phyloP scores from a whole-genome alignment of 2,329 filamentous ascomycete species.

The Alternaria sp. region DNA sequence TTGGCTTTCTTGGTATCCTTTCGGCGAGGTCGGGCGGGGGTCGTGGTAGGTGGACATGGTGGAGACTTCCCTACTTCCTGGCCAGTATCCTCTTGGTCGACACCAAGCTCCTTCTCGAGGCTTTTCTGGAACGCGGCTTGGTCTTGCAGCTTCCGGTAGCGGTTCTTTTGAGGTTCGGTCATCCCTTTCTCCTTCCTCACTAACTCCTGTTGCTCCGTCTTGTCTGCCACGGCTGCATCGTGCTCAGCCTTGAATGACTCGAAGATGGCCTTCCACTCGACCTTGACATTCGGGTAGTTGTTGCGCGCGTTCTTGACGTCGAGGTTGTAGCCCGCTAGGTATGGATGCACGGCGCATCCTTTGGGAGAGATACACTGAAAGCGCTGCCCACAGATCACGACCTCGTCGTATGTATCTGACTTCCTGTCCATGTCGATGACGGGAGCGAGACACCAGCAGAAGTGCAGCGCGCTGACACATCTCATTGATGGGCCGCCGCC shows the following conservation, averaged over 20 bases:
- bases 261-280: background rate
- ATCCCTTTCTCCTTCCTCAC: background rate
- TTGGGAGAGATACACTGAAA: slow-evolving; percentile 7
- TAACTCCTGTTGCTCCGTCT: background rate
- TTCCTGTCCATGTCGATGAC: background rate
- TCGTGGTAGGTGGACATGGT: background rate
- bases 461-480: slow-evolving; percentile 5
- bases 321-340: slow-evolving; percentile 11
- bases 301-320: slow-evolving; percentile 14
- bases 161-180: background rate
- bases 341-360: slow-evolving; percentile 13
- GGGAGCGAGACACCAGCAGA: slow-evolving; percentile 5
- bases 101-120: background rate
- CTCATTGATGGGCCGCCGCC: background rate
- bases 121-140: background rate
- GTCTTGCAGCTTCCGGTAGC: background rate
- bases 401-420: background rate
- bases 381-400: slow-evolving; percentile 8
- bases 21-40: background rate
- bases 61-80: background rate
- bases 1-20: background rate
- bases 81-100: background rate
- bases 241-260: background rate
- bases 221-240: background rate
- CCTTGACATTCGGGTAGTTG: background rate